A percentile compares a stretch with the other conserved stretches of the same genome.
Conservation (phyloP, 371 early-diverging fungal genomes). For the Amoeboaphelidium protococcarum region DNA sequence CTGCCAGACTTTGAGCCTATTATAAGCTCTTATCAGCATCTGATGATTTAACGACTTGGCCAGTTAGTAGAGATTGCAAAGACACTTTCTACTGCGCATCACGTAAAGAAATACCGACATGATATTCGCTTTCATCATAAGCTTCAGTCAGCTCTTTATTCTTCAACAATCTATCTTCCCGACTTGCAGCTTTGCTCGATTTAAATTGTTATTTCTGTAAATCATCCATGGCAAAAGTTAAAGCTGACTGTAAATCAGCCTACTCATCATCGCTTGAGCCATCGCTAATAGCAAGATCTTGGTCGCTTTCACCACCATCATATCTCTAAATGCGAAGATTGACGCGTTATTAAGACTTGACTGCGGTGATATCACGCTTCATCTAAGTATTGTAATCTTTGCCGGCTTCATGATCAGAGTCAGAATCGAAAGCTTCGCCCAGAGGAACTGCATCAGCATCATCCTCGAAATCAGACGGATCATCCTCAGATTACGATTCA, state of each 20-base stretch:
- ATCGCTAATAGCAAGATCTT: too few species aligned
- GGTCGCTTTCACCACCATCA: too few species aligned
- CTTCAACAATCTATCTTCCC: too few species aligned
- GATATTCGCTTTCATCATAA: slow-evolving; percentile 46
- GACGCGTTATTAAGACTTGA: too few species aligned
- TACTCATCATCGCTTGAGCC: too few species aligned
- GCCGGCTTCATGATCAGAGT: not conserved
- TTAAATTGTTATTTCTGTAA: too few species aligned
- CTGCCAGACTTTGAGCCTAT: slow-evolving; percentile 27
- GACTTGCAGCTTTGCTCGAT: too few species aligned
- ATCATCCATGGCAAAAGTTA: too few species aligned
- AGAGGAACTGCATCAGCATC: not conserved
- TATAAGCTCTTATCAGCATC: slow-evolving; percentile 14
- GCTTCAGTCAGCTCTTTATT: slow-evolving; percentile 34
- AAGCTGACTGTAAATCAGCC: too few species aligned
- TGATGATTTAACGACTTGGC: slow-evolving; percentile 23
- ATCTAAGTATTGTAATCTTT: not conserved
- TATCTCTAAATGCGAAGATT: too few species aligned
- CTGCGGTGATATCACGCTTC: too few species aligned
- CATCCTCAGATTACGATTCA: slow-evolving; percentile 10
- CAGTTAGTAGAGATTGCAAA: slow-evolving; percentile 29
- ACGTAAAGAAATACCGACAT: slow-evolving; percentile 42
- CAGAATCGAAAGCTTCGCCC: not conserved
- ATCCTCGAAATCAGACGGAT: slow-evolving; percentile 6
- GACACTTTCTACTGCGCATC: slow-evolving; percentile 26